Base-by-base conservation (phyloP, 257 asterid species). In the Asclepias syriaca region DNA sequence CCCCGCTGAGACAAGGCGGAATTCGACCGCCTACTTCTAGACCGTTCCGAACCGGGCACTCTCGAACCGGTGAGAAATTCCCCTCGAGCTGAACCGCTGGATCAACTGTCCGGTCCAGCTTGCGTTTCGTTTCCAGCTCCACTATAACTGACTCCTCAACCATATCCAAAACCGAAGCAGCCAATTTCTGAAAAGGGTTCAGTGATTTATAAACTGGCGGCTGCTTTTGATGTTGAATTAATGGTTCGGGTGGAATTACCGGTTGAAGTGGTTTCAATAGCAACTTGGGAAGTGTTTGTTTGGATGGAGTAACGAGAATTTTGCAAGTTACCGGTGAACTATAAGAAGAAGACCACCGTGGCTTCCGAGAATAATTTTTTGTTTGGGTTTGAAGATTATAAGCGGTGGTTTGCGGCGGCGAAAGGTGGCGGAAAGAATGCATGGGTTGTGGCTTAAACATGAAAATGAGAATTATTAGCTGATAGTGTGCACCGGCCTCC, bases 1-100 rank as follows among this genome's bases (percentile, higher is more conserved):
- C 89, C 0, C 92, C 92, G 0, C 56, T 16, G 8, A 88, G 18
- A 48, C 66, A 53, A 0, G 58, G 34, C 14, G 95, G 95, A 46
- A 86, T 85, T 8, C 69, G 76, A 22, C 92, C 92, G 32, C 72
- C 66, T 2, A 88, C 85, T 56, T 85, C 83, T 18, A 88, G 80
- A 13, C 70, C 86, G 66, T 83, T 87, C 66, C 55, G 87, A 70
- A 83, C 92, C 77, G 89, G 89, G 74, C 70, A 61, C 74, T 88
- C 95, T 3, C 50, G 81, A 74, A 88, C 92, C 60, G 95, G 92
- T 6, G 89, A 86, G 24, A 80, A 85, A 69, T 88, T 88, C 5
- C 95, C 95, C 12, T 77, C 77, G 0, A 88, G 82, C n/a, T 86
- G 92, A 80, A 88, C 77, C 61, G 64, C 78, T 37, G 89, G 92